Evolutionary conservation across 208 protist species (phyloP), one percentile per base, ranked within the genome.

Genomic region (Endotrypanum monterogeii): DNA sequence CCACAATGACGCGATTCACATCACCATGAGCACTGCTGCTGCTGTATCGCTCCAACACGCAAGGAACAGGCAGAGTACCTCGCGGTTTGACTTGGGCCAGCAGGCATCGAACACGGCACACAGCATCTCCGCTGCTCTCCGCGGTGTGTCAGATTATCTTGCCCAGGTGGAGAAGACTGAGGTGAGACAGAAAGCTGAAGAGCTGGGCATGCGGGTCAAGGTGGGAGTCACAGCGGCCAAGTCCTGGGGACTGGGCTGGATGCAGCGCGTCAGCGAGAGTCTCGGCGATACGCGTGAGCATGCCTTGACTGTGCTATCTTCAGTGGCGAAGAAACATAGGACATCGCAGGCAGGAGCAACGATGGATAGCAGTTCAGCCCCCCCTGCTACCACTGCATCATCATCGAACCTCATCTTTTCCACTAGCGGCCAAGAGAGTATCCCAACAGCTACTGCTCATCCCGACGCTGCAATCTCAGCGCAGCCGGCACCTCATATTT

Each of bases 181-280:
- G 50, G 77, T 88, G 20, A 71, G 73, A 50, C 68, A 85, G 30
- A 78, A 73, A 46, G 89, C 88, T 35, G 81, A 85, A 75, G 88
- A 90, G 48, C 46, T 95, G 6, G 67, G 79, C 7, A 71, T 67
- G 3, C 87, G 86, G 65, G 89, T 90, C 39, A 84, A 85, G 80
- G 83, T 84, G 51, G 62, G 75, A 35, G 63, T 93, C 23, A 39
- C 71, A 35, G 82, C 84, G 1, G 92, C 85, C 46, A 79, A 79
- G 4, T 74, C 83, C n/a, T 97, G 93, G 90, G 93, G 93, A 7
- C 80, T 69, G 83, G 79, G 83, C 14, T 41, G 93, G 58, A 72
- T 95, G 66, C 74, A 89, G 61, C 76, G 78, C 14, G 51, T 92
- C 20, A 76, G 89, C 66, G 86, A 94, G 46, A 73, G 80, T 44